phyloP scores from a whole-genome alignment of 208 protist genomes.

The Lotmaria passim region DNA sequence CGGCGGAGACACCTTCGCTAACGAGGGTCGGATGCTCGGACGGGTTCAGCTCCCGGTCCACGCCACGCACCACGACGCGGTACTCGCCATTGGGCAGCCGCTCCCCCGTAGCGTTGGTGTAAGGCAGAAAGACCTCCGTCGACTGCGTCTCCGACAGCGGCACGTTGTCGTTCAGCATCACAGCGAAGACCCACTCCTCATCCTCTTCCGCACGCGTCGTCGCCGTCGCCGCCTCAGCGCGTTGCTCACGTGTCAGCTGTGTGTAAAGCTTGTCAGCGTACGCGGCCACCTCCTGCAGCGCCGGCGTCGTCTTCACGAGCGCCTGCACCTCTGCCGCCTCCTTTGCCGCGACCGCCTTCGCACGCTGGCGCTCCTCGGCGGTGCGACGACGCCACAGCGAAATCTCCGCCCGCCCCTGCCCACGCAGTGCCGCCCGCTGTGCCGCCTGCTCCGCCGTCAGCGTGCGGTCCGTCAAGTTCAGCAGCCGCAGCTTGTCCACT shows the following conservation, averaged over 20 bases:
- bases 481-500: constrained; percentile 51
- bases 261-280: constrained; percentile 62
- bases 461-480: constrained; percentile 22
- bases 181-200: constrained; percentile 80
- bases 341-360: constrained; percentile 10
- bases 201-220: constrained; percentile 7
- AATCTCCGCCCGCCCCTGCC: constrained; percentile 56
- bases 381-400: constrained; percentile 78
- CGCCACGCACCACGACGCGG: constrained; percentile 77
- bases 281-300: constrained; percentile 54
- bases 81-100: constrained; percentile 74
- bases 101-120: constrained; percentile 44
- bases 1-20: constrained; percentile 58
- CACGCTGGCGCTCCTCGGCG: constrained; percentile 42
- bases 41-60: constrained; percentile 44
- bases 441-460: constrained; percentile 56
- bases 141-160: constrained; percentile 53
- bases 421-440: constrained; percentile 50
- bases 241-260: constrained; percentile 41
- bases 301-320: constrained; percentile 34
- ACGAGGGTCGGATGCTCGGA: constrained; percentile 44
- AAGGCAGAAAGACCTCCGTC: constrained; percentile 74
- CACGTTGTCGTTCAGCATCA: constrained; percentile 83
- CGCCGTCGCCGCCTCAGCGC: not conserved
- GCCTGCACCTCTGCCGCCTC: constrained; percentile 41